Evolutionary conservation across 2,329 filamentous ascomycete genomes (phyloP).

Genomic region (Acrocalymma vagum): DNA sequence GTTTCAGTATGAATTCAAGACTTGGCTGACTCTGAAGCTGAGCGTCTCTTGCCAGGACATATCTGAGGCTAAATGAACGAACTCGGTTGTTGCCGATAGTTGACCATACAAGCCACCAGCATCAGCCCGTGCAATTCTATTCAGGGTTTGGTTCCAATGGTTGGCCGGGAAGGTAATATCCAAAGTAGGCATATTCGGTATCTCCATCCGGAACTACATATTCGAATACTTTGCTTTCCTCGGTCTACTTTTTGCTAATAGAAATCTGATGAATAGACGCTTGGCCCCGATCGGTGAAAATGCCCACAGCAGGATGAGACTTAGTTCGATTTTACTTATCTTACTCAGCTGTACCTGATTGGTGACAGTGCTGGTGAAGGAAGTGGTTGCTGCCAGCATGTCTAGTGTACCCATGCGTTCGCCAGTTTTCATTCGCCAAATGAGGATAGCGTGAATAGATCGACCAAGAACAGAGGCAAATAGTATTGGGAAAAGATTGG

Average conservation of each 20-base stretch:
- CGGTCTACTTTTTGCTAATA: neutral
- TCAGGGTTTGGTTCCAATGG: too few relatives aligned
- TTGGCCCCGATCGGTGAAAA: constrained; percentile 11
- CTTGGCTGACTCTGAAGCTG: too few relatives aligned
- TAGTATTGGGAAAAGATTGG: constrained; percentile 10
- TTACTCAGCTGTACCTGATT: constrained; percentile 4
- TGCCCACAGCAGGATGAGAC: constrained; percentile 3
- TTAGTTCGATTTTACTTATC: neutral
- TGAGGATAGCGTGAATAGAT: constrained; percentile 1
- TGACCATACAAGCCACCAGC: too few relatives aligned
- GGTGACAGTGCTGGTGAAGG: constrained; percentile 3
- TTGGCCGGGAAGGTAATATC: too few relatives aligned
- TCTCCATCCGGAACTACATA: too few relatives aligned
- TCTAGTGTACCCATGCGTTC: constrained; percentile 6
- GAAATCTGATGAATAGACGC: constrained; percentile 3
- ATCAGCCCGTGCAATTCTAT: too few relatives aligned
- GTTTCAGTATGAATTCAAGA: too few relatives aligned
- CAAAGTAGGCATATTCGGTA: too few relatives aligned
- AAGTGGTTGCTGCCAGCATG: constrained; percentile 6
- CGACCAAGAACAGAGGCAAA: constrained; percentile 5
- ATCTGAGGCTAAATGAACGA: too few relatives aligned
- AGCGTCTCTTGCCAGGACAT: too few relatives aligned
- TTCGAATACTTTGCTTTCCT: too few relatives aligned
- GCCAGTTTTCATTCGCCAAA: constrained; percentile 7
- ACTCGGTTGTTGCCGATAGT: too few relatives aligned